phyloP scores from a whole-genome alignment of 2,329 filamentous ascomycete species.

The Phaeoacremonium minimum region DNA sequence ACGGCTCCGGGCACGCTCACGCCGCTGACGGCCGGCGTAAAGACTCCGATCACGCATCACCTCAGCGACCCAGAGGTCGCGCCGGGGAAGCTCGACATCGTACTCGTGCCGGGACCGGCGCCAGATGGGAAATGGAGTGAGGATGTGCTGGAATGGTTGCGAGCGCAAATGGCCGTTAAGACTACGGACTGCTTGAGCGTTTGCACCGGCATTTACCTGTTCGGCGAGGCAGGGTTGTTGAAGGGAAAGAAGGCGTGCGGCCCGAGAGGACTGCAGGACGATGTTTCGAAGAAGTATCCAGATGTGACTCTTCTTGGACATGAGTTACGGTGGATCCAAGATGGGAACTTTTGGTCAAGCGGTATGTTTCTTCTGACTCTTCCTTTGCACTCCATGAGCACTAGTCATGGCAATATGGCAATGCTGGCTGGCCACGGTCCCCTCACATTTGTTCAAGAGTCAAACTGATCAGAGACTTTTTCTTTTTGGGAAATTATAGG shows the following conservation, averaged over 20 bases:
- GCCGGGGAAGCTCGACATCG: constrained; percentile 45
- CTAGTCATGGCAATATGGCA: too few species aligned
- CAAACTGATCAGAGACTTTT: too few species aligned
- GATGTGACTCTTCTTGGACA: constrained; percentile 37
- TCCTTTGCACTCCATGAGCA: neutral
- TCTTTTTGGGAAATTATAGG: constrained; percentile 23
- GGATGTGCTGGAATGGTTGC: constrained; percentile 17
- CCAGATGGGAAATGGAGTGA: constrained; percentile 18
- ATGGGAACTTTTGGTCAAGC: constrained; percentile 51
- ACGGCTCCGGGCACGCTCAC: constrained; percentile 28
- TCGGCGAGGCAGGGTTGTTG: constrained; percentile 42
- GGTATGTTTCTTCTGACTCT: constrained; percentile 28
- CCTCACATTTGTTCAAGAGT: too few species aligned
- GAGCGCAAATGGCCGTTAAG: constrained; percentile 28
- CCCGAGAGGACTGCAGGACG: constrained; percentile 36
- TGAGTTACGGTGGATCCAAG: constrained; percentile 43
- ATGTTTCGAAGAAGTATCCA: constrained; percentile 31
- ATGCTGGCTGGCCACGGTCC: too few species aligned
- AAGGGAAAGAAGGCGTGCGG: constrained; percentile 41
- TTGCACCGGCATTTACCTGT: constrained; percentile 46
- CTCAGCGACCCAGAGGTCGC: constrained; percentile 39
- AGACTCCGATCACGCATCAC: constrained; percentile 35
- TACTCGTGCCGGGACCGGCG: constrained; percentile 47
- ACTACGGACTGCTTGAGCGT: constrained; percentile 45
- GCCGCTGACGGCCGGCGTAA: constrained; percentile 32